phyloP scores from a whole-genome alignment of 2,329 filamentous ascomycete genomes.

The Zymoseptoria pseudotritici region DNA sequence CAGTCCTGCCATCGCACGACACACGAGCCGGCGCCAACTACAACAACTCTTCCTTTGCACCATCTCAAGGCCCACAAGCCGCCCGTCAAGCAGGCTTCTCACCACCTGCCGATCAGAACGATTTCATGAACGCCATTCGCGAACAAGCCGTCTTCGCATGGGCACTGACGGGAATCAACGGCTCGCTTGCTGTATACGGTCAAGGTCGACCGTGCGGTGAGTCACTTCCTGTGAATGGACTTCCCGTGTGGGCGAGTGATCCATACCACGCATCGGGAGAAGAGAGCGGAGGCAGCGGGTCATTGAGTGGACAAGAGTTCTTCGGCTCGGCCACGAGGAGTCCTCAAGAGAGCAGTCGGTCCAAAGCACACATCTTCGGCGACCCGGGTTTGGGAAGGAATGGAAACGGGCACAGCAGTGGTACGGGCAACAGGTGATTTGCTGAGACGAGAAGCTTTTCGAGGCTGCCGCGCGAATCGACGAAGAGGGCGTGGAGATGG shows the following conservation, averaged over 20 bases:
- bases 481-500: neutral
- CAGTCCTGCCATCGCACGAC: slow-evolving; percentile 44
- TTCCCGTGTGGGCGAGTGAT: slow-evolving; percentile 52
- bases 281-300: slow-evolving; percentile 3
- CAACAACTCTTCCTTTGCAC: slow-evolving; percentile 28
- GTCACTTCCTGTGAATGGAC: slow-evolving; percentile 52
- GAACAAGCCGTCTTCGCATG: slow-evolving; percentile 85
- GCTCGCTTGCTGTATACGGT: slow-evolving; percentile 58
- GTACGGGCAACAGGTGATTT: slow-evolving; percentile 2
- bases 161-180: slow-evolving; percentile 74
- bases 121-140: slow-evolving; percentile 72
- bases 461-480: too few species aligned
- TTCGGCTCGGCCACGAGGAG: neutral
- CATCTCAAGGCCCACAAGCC: slow-evolving; percentile 28
- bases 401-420: slow-evolving; percentile 9
- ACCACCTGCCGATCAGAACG: slow-evolving; percentile 46
- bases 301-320: slow-evolving; percentile 4
- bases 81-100: slow-evolving; percentile 26
- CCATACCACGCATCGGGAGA: slow-evolving; percentile 3
- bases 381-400: slow-evolving; percentile 24
- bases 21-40: slow-evolving; percentile 24
- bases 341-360: slow-evolving; percentile 1
- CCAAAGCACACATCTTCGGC: slow-evolving; percentile 23
- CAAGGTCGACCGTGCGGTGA: slow-evolving; percentile 57
- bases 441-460: too few species aligned